phyloP scores from a whole-genome alignment of 495 filamentous ascomycete species.

The Xylaria flabelliformis region DNA sequence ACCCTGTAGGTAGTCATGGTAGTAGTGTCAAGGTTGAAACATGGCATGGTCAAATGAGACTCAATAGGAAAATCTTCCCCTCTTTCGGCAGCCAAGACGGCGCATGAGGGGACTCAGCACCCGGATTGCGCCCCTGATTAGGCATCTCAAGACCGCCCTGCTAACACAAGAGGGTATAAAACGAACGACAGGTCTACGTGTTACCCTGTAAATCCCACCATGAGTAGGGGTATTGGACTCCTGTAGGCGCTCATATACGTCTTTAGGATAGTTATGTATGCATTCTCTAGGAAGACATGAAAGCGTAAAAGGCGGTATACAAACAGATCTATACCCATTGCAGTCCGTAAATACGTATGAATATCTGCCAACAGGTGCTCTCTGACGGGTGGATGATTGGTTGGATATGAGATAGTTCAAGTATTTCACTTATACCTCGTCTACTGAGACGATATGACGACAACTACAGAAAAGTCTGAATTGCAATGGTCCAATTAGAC shows the following conservation, averaged over 20 bases:
- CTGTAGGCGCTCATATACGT: neutral
- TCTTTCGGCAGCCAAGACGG: constrained; percentile 19
- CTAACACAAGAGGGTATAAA: constrained; percentile 2
- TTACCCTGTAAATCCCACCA: neutral
- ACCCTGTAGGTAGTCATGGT: neutral
- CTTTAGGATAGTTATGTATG: neutral
- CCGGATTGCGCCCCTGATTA: neutral
- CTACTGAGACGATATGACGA: neutral
- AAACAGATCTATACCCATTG: neutral
- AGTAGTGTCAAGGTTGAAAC: neutral
- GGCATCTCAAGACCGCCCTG: neutral
- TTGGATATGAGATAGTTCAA: neutral
- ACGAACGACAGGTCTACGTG: neutral
- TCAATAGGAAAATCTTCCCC: neutral
- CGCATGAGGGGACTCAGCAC: constrained; percentile 13
- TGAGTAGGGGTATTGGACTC: neutral
- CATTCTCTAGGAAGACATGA: neutral
- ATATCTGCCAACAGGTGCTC: neutral
- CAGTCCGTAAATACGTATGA: neutral
- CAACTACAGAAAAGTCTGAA: too few species aligned
- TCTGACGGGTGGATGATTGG: neutral
- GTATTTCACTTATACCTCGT: neutral
- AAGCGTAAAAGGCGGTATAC: neutral
- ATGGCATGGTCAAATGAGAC: neutral
- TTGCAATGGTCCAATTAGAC: too few species aligned